Conservation (phyloP, 352 stramenopile genomes). For the Saprolegnia diclina region DNA sequence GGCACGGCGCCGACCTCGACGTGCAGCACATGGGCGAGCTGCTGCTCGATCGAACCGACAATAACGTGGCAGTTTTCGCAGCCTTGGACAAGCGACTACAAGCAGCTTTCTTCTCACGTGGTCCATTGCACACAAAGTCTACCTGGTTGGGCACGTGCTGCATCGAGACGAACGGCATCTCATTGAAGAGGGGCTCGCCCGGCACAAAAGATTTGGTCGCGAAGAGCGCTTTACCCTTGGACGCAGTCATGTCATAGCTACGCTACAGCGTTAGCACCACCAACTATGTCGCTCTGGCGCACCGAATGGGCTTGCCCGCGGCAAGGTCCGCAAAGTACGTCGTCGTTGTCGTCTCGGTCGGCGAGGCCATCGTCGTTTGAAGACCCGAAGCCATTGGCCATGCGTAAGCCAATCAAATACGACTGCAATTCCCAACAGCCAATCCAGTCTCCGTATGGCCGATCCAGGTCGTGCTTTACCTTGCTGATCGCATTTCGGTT, state of each 20-base stretch:
- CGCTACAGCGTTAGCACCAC: background rate
- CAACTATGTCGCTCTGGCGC: background rate
- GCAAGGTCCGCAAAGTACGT: conserved; percentile 21
- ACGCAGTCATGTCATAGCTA: conserved; percentile 28
- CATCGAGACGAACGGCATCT: conserved; percentile 60
- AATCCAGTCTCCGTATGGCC: background rate
- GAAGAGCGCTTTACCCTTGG: conserved; percentile 73
- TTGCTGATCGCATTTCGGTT: too few relatives aligned
- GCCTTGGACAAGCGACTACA: conserved; percentile 40
- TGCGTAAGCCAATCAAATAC: conserved; percentile 5
- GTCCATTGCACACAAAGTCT: conserved; percentile 28
- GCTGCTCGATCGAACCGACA: conserved; percentile 24
- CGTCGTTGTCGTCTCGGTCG: background rate
- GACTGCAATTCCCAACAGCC: background rate
- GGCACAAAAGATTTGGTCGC: conserved; percentile 44
- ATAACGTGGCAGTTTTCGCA: conserved; percentile 74
- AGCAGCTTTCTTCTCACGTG: background rate
- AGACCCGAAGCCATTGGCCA: background rate
- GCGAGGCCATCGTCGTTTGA: background rate
- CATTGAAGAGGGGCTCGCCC: conserved; percentile 58
- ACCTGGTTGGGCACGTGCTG: conserved; percentile 68
- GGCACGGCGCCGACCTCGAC: conserved; percentile 12
- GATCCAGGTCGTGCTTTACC: too few relatives aligned
- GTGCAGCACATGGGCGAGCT: conserved; percentile 24
- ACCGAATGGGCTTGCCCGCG: conserved; percentile 25